Evolutionary conservation across 1,284 basidiomycete species (phyloP).

Genomic region (Uromyces viciae-fabae): DNA sequence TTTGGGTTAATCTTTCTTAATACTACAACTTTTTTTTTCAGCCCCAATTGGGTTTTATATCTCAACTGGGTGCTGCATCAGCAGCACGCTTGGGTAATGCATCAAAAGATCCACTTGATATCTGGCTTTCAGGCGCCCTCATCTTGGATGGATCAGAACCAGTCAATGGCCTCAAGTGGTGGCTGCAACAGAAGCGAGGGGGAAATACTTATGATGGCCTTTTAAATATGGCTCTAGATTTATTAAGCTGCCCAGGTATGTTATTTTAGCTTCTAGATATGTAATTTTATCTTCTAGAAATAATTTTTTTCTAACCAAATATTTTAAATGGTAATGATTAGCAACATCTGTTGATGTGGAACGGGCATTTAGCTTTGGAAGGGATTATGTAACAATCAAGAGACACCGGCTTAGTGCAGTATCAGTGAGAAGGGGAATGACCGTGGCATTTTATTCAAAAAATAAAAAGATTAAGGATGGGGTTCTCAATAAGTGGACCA

Average conservation of each 20-base stretch:
- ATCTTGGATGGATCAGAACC: too few species aligned
- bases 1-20: too few species aligned
- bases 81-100: background rate
- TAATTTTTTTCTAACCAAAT: too few species aligned
- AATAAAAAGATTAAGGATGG: background rate
- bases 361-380: background rate
- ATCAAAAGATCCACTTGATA: background rate
- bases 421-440: background rate
- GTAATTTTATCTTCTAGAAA: too few species aligned
- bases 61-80: background rate
- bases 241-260: too few species aligned
- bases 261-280: too few species aligned
- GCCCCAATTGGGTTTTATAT: background rate
- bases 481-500: background rate
- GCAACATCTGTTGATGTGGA: background rate
- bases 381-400: background rate
- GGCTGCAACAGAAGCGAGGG: background rate
- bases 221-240: background rate
- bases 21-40: background rate
- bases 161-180: too few species aligned
- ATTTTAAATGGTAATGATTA: too few species aligned
- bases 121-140: background rate
- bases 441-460: background rate
- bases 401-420: background rate
- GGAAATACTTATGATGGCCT: background rate